Conservation (phyloP, 805 yeast genomes). For the Candida boleticola region DNA sequence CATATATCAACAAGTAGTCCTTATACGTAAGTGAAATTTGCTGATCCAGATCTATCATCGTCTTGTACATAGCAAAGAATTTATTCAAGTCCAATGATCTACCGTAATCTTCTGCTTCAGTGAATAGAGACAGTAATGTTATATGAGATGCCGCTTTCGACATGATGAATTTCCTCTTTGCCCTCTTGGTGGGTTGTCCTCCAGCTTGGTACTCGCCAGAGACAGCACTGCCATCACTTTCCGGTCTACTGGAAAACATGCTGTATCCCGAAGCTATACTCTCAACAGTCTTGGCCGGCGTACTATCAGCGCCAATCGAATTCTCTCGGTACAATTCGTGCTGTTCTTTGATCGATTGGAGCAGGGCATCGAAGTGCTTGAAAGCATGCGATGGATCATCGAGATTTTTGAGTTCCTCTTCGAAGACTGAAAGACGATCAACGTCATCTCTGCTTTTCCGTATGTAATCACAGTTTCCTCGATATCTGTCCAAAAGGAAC, state of each 20-base stretch:
- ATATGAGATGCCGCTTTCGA: slow-evolving; percentile 54
- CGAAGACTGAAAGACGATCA: slow-evolving; percentile 5
- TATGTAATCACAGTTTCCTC: slow-evolving; percentile 14
- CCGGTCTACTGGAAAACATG: slow-evolving; percentile 25
- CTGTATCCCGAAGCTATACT: slow-evolving; percentile 16
- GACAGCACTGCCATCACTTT: slow-evolving; percentile 9
- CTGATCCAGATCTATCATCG: slow-evolving; percentile 11
- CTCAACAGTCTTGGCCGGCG: slow-evolving; percentile 8
- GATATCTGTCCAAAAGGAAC: slow-evolving; percentile 47
- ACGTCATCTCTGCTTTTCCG: slow-evolving; percentile 4
- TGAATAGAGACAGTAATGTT: slow-evolving; percentile 48
- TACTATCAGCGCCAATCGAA: too few species aligned
- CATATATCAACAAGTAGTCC: slow-evolving; percentile 49
- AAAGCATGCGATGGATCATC: slow-evolving; percentile 14
- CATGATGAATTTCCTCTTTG: slow-evolving; percentile 37
- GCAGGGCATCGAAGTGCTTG: slow-evolving; percentile 13
- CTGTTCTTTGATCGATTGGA: slow-evolving; percentile 5
- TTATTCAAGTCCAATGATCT: slow-evolving; percentile 55
- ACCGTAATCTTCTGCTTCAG: slow-evolving; percentile 64
- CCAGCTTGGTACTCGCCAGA: slow-evolving; percentile 4
- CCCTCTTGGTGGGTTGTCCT: slow-evolving; percentile 18
- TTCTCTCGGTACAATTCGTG: slow-evolving; percentile 5
- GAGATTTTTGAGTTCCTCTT: slow-evolving; percentile 10
- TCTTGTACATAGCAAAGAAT: slow-evolving; percentile 13
- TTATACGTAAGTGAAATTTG: slow-evolving; percentile 37